phyloP scores from a whole-genome alignment of 345 rosid genomes.

The Euphorbia pulcherrima region DNA sequence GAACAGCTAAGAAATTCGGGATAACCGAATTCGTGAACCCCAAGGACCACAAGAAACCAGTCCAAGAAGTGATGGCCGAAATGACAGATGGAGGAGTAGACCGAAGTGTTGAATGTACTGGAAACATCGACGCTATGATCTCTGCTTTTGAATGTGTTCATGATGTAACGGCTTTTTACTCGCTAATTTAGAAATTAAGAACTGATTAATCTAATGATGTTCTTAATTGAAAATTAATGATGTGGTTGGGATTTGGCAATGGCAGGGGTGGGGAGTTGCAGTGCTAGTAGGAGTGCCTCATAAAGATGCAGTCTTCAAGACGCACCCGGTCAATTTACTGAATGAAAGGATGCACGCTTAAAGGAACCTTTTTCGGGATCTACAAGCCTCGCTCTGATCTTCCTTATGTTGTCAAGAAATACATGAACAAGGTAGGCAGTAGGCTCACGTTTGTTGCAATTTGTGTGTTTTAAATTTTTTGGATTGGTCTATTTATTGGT shows the following conservation, averaged over 20 bases:
- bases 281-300: constrained; percentile 43
- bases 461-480: too few species aligned
- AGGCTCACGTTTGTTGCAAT: too few species aligned
- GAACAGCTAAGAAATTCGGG: constrained; percentile 25
- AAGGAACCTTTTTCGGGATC: constrained; percentile 46
- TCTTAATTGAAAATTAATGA: too few species aligned
- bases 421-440: constrained; percentile 43
- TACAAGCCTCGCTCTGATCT: constrained; percentile 44
- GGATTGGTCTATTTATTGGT: too few species aligned
- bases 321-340: constrained; percentile 38
- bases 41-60: constrained; percentile 21
- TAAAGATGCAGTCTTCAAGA: constrained; percentile 44
- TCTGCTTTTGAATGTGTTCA: constrained; percentile 51
- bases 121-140: constrained; percentile 41
- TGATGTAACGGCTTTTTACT: constrained; percentile 21
- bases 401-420: constrained; percentile 37
- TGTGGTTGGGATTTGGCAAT: neutral
- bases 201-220: too few species aligned
- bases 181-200: neutral
- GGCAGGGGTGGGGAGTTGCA: constrained; percentile 50
- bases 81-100: constrained; percentile 52
- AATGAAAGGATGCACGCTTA: constrained; percentile 44
- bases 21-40: constrained; percentile 37
- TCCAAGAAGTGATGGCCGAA: constrained; percentile 39
- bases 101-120: constrained; percentile 46